phyloP scores from a whole-genome alignment of 192 early-diverging fungal species.

The Piromyces finnis region DNA sequence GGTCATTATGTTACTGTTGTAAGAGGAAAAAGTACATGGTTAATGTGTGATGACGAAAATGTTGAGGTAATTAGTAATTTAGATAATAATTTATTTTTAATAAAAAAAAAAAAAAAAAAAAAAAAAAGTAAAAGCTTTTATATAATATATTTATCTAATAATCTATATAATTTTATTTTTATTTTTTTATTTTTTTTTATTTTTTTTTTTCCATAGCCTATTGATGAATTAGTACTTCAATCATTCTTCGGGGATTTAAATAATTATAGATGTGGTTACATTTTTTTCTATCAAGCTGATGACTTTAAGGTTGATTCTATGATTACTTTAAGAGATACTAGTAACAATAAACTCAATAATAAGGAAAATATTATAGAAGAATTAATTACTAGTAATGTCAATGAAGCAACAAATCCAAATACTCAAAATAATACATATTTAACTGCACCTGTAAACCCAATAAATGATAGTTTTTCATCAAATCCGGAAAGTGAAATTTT shows the following conservation, averaged over 20 bases:
- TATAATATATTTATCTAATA: not conserved
- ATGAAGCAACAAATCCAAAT: not conserved
- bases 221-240: conserved; percentile 55
- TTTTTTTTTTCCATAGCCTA: conserved; percentile 13
- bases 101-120: no score
- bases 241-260: conserved; percentile 67
- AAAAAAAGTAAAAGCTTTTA: no score
- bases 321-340: not conserved
- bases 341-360: not conserved
- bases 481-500: not conserved
- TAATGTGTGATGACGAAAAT: conserved; percentile 89
- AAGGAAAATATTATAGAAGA: not conserved
- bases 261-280: conserved; percentile 56
- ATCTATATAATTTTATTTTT: not conserved
- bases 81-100: no score
- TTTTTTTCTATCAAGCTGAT: conserved; percentile 56
- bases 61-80: conserved; percentile 42
- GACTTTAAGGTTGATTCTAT: not conserved
- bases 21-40: conserved; percentile 63
- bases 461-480: not conserved
- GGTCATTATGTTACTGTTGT: conserved; percentile 93
- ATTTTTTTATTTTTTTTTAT: not conserved
- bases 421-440: not conserved
- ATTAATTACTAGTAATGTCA: not conserved
- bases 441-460: not conserved